phyloP scores from a whole-genome alignment of 306 rosid genomes.

The Leucaena leucocephala region DNA sequence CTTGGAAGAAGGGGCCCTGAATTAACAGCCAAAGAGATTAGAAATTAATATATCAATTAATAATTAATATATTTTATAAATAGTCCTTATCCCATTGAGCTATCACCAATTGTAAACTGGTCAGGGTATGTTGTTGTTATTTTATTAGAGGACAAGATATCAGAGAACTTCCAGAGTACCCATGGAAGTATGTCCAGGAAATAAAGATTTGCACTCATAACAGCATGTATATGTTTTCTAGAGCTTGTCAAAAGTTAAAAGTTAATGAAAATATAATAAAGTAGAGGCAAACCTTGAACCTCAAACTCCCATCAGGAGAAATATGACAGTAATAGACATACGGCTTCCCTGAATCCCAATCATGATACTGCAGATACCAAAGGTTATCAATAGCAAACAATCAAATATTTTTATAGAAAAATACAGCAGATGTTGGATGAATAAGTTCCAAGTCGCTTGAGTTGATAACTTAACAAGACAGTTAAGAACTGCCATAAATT shows the following conservation, averaged over 20 bases:
- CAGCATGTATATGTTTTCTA: neutral
- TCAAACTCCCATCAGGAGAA: constrained; percentile 50
- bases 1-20: constrained; percentile 70
- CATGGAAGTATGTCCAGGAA: neutral
- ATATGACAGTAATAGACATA: constrained; percentile 64
- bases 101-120: neutral
- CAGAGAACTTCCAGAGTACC: neutral
- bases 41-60: neutral
- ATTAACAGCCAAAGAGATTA: constrained; percentile 28
- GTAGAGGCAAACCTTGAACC: constrained; percentile 65
- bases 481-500: neutral
- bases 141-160: neutral
- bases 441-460: neutral
- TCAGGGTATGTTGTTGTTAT: neutral
- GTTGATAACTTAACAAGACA: neutral
- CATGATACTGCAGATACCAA: constrained; percentile 51
- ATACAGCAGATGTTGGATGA: neutral
- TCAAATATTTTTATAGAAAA: neutral
- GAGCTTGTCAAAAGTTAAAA: neutral
- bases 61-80: neutral
- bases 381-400: constrained; percentile 11
- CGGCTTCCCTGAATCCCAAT: constrained; percentile 66
- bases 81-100: neutral
- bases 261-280: neutral
- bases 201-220: neutral